Evolutionary conservation across 345 rosid species (phyloP), one percentile per base, ranked within the genome.

Genomic region (Camelina sativa): DNA sequence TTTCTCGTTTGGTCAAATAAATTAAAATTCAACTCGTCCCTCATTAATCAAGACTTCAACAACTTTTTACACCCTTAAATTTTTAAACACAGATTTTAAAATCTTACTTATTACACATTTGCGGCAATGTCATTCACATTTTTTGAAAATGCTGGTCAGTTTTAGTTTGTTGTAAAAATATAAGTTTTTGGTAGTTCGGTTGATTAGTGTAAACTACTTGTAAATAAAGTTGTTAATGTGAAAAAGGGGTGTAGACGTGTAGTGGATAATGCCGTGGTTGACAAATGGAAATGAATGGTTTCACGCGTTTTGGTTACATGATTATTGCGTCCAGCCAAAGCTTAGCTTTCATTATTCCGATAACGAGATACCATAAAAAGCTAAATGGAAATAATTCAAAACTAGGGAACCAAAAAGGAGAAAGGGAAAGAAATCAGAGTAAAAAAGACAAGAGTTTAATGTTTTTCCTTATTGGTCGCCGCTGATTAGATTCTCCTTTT

Each of bases 301-400:
- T 75, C 79, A 86, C 85, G 87, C 86, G 90, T 71, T 81, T 65
- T 51, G 79, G 74, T 68, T 76, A 72, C 32, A 75, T 79, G 67
- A 82, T 84, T 65, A 66, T 82, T 81, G 85, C 84, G 73, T 84
- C 80, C 79, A 80, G 58, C 78, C 74, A n/a, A 83, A 81, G 83
- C 60, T 58, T 74, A 63, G 66, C 69, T 79, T 63, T 79, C 71
- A 74, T 74, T 69, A 64, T 56, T 55, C 62, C 59, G 16, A 70
- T 38, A 55, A 40, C 60, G 52, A 10, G 52, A 10, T 46, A 38
- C 48, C 59, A 63, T 46, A 71, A 38, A 63, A 76, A 56, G 53
- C n/a, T 37, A 64, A 28, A 10, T 70, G 28, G 17, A 55, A 44
- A 5, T 16, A n/a, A 16, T 15, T 52, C 34, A 5, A 66, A 37